Evolutionary conservation across 805 yeast species (phyloP), one percentile per base, ranked within the genome.

Genomic region (Candida glaebosa): DNA sequence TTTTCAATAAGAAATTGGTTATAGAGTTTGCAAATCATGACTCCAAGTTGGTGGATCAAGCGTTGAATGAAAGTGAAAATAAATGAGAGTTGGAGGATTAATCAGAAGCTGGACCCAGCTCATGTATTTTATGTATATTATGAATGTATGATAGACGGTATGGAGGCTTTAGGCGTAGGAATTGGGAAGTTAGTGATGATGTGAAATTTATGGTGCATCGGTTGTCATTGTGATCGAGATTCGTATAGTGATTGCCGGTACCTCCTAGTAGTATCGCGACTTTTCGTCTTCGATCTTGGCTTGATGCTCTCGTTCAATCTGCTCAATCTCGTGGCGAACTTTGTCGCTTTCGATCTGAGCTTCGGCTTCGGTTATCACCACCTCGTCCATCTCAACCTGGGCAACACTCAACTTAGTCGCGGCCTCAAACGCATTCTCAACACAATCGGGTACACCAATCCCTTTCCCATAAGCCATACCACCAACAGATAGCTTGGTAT

Each of bases 361-460:
- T 22, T 22, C 26, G 6, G 6, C 26, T 22, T 22, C 26, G 26
- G 26, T 22, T 22, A 22, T 6, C 31, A 28, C 5, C 16, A 14
- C n/a, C 14, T 28, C 31, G 5, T 28, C 24, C 38, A 14, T 22
- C 31, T 22, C 38, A 4, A 35, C 38, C 19, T 35, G 31, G 7
- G 38, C 20, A 5, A 16, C n/a, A 34, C 37, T 42, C 16, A 45
- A 18, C 39, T 47, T 41, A 25, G 50, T 43, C 12, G 90, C 93
- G 42, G 71, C 77, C 37, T 71, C 74, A 40, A 84, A 71, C 3
- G 84, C 76, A 53, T 81, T 79, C 24, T 77, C 60, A 1, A 87
- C 82, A 48, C 90, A 84, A 61, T 90, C 96, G 1, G 96, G 96
- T 2, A 90, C 90, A 1, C 96, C 96, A 6, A 87, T 81, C 1